Evolutionary conservation across 352 stramenopile species (phyloP), one percentile per base, ranked within the genome.

Genomic region (Pythium folliculosum): DNA sequence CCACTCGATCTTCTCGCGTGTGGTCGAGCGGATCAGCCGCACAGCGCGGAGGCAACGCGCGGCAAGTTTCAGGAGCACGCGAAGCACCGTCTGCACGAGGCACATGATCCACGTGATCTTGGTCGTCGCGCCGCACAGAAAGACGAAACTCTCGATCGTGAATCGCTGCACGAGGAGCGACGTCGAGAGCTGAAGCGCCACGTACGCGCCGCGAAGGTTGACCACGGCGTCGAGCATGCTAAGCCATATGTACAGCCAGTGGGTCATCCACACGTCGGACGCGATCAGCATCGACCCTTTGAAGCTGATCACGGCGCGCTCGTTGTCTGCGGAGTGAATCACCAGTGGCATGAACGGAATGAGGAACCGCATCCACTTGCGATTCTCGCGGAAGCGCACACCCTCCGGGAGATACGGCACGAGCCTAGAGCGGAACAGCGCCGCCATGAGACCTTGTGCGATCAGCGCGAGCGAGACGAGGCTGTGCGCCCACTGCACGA

Each of bases 61-160:
- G 6, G 25, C 32, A 12, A 88, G 5, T 19, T 87, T 87, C 13
- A 80, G 19, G 0, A 69, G 0, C 0, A 75, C 12, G 17, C 78
- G 70, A 1, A 79, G 25, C 0, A 77, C 5, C 5, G 78, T 78
- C 51, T 90, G 79, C 6, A 75, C 44, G 10, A 80, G 65, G 19
- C 81, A 90, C 70, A 88, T 83, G 51, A 88, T 65, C 81, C 81
- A 90, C 57, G 81, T 84, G 27, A 87, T 76, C 5, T 69, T 72
- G 8, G 72, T 87, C 35, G 88, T 50, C 1, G 77, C 76, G 1
- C 69, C 78, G 25, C 68, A 78, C 51, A 87, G 65, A 54, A 88
- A 90, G 22, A 90, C 68, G 48, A 88, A 87, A 49, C 80, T 87
- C 14, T 84, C 77, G 12, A 82, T 47, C 27, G 63, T 87, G 17